Percentiles rank a stretch among this genome's conserved stretches.
phyloP scores from a whole-genome alignment of 2,329 filamentous ascomycete genomes.

The Clonostachys sp. region DNA sequence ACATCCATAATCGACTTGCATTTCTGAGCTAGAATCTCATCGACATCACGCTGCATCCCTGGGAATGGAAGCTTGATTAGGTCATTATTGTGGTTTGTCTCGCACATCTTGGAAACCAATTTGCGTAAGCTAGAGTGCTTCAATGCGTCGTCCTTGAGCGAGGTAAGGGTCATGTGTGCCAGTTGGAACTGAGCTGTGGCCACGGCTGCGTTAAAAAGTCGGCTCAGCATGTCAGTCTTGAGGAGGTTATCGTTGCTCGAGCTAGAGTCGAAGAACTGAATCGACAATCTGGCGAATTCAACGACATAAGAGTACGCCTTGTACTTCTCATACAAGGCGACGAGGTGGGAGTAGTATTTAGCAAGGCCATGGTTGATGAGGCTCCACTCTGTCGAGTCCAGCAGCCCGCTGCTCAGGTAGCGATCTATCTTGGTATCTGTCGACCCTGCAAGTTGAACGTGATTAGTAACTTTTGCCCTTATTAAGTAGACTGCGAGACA shows the following conservation, averaged over 20 bases:
- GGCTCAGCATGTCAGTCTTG: constrained; percentile 70
- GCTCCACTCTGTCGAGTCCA: constrained; percentile 72
- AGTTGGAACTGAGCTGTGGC: constrained; percentile 75
- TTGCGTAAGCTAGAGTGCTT: constrained; percentile 67
- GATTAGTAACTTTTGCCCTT: neutral
- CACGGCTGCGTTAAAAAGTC: constrained; percentile 78
- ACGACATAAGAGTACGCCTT: constrained; percentile 76
- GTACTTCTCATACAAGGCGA: constrained; percentile 73
- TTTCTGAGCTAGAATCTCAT: constrained; percentile 69
- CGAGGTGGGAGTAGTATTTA: constrained; percentile 83
- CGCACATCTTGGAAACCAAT: constrained; percentile 66
- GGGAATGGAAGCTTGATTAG: constrained; percentile 77
- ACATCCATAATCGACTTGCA: constrained; percentile 67
- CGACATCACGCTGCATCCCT: constrained; percentile 71
- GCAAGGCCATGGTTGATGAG: constrained; percentile 68
- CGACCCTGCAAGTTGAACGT: constrained; percentile 28
- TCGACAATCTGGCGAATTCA: constrained; percentile 73
- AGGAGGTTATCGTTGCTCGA: constrained; percentile 28
- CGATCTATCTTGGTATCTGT: constrained; percentile 40
- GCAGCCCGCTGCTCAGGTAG: constrained; percentile 56
- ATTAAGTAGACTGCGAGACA: neutral
- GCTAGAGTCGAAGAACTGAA: constrained; percentile 51
- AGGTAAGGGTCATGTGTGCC: constrained; percentile 74
- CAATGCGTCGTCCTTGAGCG: constrained; percentile 67
- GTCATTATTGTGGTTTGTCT: constrained; percentile 58